Evolutionary conservation across 2,329 filamentous ascomycete genomes (phyloP).

Genomic region (Alternaria burnsii): DNA sequence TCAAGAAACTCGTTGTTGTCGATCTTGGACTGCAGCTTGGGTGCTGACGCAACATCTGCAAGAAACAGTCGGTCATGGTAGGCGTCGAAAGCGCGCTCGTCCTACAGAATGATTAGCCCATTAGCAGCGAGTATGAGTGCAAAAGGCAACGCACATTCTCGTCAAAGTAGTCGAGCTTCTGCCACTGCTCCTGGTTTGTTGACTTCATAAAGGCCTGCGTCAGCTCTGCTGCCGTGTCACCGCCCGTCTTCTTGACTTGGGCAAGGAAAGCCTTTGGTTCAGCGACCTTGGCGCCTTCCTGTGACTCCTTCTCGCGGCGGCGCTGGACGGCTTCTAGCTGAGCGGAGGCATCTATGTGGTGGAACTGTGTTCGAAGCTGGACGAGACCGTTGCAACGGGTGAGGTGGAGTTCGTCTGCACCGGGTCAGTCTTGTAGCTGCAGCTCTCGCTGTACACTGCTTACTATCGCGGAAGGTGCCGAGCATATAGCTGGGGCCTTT

Average conservation of each 20-base stretch:
- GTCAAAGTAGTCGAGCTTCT: slow-evolving; percentile 79
- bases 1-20: slow-evolving; percentile 69
- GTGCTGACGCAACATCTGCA: slow-evolving; percentile 51
- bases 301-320: slow-evolving; percentile 57
- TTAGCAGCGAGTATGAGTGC: slow-evolving; percentile 10
- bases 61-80: slow-evolving; percentile 78
- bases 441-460: slow-evolving; percentile 41
- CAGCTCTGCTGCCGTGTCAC: slow-evolving; percentile 71
- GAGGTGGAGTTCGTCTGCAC: slow-evolving; percentile 80
- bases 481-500: slow-evolving; percentile 84
- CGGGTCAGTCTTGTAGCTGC: slow-evolving; percentile 13
- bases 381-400: slow-evolving; percentile 84
- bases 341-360: slow-evolving; percentile 85
- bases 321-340: slow-evolving; percentile 70
- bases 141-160: slow-evolving; percentile 67
- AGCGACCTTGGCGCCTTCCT: slow-evolving; percentile 52
- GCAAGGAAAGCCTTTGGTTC: slow-evolving; percentile 83
- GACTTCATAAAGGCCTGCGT: slow-evolving; percentile 79
- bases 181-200: slow-evolving; percentile 86
- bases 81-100: slow-evolving; percentile 75
- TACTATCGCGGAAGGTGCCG: slow-evolving; percentile 86
- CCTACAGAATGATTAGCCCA: slow-evolving; percentile 39
- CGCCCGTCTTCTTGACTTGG: slow-evolving; percentile 79
- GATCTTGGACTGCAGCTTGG: slow-evolving; percentile 63
- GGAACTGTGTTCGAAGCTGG: slow-evolving; percentile 88